Evolutionary conservation across 768 basidiomycete genomes (phyloP).

Genomic region (Suillus variegatus): DNA sequence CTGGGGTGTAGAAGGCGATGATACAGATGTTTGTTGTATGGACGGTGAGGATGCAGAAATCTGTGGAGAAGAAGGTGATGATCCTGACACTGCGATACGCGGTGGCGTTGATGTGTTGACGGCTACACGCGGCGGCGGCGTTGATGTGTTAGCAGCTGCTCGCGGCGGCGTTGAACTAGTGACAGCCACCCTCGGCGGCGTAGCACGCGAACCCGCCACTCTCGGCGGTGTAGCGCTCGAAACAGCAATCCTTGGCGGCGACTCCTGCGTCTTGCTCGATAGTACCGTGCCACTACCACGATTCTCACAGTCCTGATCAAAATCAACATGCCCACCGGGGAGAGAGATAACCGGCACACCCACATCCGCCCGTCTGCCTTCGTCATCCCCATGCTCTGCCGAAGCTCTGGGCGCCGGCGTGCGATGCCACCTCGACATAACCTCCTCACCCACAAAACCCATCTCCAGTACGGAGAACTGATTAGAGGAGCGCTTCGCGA

Average conservation of each 20-base stretch:
- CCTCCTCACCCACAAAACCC: background rate
- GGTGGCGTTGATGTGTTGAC: background rate
- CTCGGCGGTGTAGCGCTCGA: slow-evolving; percentile 1
- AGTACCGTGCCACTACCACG: background rate
- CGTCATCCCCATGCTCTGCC: background rate
- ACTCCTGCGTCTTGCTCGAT: background rate
- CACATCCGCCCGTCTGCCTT: background rate
- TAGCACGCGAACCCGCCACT: background rate
- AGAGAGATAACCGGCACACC: background rate
- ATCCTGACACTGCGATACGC: slow-evolving; percentile 13
- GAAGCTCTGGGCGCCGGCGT: background rate
- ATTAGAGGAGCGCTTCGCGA: slow-evolving; percentile 2
- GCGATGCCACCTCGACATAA: slow-evolving; percentile 1
- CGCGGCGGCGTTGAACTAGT: background rate
- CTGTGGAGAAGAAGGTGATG: slow-evolving; percentile 13
- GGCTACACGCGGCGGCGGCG: background rate
- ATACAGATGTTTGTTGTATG: slow-evolving; percentile 19
- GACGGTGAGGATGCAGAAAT: slow-evolving; percentile 20
- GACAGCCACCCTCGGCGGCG: background rate
- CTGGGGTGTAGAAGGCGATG: slow-evolving; percentile 16
- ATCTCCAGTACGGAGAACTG: slow-evolving; percentile 5
- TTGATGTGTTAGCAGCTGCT: background rate
- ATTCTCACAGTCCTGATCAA: slow-evolving; percentile 4
- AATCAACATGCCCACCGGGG: background rate
- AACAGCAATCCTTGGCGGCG: slow-evolving; percentile 1